A percentile compares a stretch with the other conserved stretches of the same genome.
phyloP scores from a whole-genome alignment of 2,329 filamentous ascomycete genomes.

The Tolypocladium pustulatum region DNA sequence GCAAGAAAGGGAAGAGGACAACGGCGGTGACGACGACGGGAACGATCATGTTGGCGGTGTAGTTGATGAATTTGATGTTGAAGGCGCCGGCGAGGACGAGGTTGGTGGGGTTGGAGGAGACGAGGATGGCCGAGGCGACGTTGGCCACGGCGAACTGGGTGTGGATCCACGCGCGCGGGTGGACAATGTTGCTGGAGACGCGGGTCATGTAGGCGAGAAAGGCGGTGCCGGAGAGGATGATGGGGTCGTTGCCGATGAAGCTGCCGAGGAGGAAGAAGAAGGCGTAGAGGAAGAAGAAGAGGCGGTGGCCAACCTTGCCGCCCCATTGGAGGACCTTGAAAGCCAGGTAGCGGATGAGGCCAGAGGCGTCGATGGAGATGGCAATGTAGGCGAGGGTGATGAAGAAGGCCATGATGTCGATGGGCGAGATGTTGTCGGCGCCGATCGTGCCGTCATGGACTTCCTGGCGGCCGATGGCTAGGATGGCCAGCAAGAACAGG shows the following conservation, averaged over 20 bases:
- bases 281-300: constrained; percentile 63
- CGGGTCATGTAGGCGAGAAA: constrained; percentile 71
- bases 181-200: constrained; percentile 60
- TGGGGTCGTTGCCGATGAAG: constrained; percentile 66
- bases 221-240: constrained; percentile 63
- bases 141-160: constrained; percentile 64
- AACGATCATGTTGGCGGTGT: constrained; percentile 70
- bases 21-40: constrained; percentile 59
- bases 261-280: constrained; percentile 61
- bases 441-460: constrained; percentile 60
- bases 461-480: constrained; percentile 55
- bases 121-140: constrained; percentile 63
- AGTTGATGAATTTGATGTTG: constrained; percentile 59
- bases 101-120: constrained; percentile 71
- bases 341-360: constrained; percentile 58
- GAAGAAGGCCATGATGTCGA: constrained; percentile 69
- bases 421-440: constrained; percentile 52
- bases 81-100: constrained; percentile 66
- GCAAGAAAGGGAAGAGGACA: constrained; percentile 56
- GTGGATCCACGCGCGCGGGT: constrained; percentile 63
- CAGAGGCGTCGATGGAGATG: constrained; percentile 67
- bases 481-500: constrained; percentile 59
- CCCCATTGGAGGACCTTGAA: constrained; percentile 61
- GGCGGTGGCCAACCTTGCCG: constrained; percentile 52
- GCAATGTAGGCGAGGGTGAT: constrained; percentile 65